Base-by-base conservation (phyloP, 805 yeast species). In the Candida corydali region DNA sequence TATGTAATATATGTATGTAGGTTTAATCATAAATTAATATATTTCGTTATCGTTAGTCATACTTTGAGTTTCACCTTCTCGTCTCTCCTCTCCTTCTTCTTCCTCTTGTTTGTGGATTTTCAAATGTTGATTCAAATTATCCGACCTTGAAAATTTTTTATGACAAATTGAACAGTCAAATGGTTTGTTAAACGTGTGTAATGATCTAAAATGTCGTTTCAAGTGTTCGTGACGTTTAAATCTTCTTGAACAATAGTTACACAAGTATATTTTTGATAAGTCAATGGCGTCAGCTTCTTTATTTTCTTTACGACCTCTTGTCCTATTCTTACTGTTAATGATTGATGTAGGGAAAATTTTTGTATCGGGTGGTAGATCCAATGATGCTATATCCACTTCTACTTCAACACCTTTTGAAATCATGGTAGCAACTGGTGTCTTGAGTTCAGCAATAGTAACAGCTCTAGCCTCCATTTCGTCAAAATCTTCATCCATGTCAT, bases 181-280 rank as follows among this genome's bases (percentile, higher is more conserved):
- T 0, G 87, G 91, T 55, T 80, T 82, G 39, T 80, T 86, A 38
- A 79, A 70, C 23, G 83, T 81, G 50, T 83, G 93, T 41, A 83
- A 65, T 14, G 86, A 78, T 40, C 89, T 63, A 52, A 79, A 75
- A 50, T 83, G 93, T 41, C 93, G 69, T 53, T 80, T 81, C 47
- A 83, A 60, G 55, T 83, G 93, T 50, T 83, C 93, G 54, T 82
- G 86, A 46, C 93, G 69, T 52, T 80, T 78, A 59, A 83, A 83
- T 26, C 73, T 52, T 46, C 89, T 69, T 32, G 73, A 68, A 54
- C 91, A 82, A 49, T 69, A 73, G 22, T 73, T 74, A 54, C 89
- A 82, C 20, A 74, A 73, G 22, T 37, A 37, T 28, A 76, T 76
- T 56, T 80, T 80, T 8, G 71, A 34, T 44, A 64, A 69, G 43